A percentile compares a stretch with the other conserved stretches of the same genome.
Conservation (phyloP, 331 rosid species). For the Quercus lobata region DNA sequence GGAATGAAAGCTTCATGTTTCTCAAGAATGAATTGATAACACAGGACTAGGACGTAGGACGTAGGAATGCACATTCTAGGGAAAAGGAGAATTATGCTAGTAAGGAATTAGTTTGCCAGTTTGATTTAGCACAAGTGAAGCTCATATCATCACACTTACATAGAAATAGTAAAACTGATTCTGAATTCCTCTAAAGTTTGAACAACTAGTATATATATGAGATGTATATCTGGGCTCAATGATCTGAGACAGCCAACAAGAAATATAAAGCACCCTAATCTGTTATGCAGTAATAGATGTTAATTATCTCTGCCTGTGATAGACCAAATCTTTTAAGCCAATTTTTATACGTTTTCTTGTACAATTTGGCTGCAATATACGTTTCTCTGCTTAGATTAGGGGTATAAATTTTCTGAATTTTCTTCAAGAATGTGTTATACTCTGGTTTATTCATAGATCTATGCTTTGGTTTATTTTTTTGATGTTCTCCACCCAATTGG, state of each 20-base stretch:
- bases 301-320: neutral
- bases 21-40: neutral
- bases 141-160: neutral
- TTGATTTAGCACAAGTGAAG: neutral
- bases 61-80: neutral
- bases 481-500: neutral
- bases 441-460: neutral
- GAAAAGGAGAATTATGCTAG: neutral
- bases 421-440: neutral
- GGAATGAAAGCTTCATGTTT: neutral
- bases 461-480: conserved; percentile 6
- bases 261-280: neutral
- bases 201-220: neutral
- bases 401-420: neutral
- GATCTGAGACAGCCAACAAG: neutral
- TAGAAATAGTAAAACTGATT: neutral
- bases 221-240: neutral
- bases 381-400: neutral
- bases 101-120: too few relatives aligned
- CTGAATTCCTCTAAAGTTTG: neutral
- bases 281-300: neutral
- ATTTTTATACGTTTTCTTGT: neutral
- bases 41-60: too few relatives aligned
- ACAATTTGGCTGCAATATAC: neutral
- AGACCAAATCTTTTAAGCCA: neutral